A percentile compares a stretch with the other conserved stretches of the same genome.
phyloP scores from a whole-genome alignment of 2,329 filamentous ascomycete species.

The Tolypocladium endophyticum region DNA sequence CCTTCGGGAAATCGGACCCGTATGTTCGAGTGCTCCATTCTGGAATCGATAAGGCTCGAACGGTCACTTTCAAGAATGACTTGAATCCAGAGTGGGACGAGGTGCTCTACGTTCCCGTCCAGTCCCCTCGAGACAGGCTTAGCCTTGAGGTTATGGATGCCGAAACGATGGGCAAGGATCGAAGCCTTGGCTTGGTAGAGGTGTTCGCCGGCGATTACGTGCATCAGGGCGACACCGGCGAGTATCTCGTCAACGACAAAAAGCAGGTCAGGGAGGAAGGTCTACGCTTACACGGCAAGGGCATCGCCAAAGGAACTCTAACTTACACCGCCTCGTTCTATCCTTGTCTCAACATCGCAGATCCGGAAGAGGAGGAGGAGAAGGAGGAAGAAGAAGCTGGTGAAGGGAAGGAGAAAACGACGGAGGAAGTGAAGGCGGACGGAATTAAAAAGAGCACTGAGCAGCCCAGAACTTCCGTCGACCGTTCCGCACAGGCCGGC shows the following conservation, averaged over 20 bases:
- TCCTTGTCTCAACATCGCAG: conserved; percentile 75
- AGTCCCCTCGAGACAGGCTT: conserved; percentile 73
- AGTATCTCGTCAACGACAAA: conserved; percentile 68
- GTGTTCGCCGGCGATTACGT: conserved; percentile 71
- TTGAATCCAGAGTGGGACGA: conserved; percentile 94
- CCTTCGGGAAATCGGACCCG: conserved; percentile 92
- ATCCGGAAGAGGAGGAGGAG: conserved; percentile 76
- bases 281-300: conserved; percentile 65
- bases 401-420: conserved; percentile 5
- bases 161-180: conserved; percentile 84
- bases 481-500: conserved; percentile 23
- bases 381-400: conserved; percentile 27
- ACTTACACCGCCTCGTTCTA: conserved; percentile 84
- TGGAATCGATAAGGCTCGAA: conserved; percentile 81
- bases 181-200: conserved; percentile 74
- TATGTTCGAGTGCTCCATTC: conserved; percentile 84
- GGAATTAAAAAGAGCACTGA: conserved; percentile 3
- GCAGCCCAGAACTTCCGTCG: conserved; percentile 6
- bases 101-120: conserved; percentile 85
- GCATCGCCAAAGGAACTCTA: conserved; percentile 66
- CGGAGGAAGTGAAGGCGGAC: background rate
- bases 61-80: conserved; percentile 93
- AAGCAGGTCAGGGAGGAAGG: conserved; percentile 58
- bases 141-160: conserved; percentile 94
- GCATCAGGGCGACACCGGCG: conserved; percentile 63